Conservation (phyloP, 148 eudicot genomes). For the Spergularia bocconei region DNA sequence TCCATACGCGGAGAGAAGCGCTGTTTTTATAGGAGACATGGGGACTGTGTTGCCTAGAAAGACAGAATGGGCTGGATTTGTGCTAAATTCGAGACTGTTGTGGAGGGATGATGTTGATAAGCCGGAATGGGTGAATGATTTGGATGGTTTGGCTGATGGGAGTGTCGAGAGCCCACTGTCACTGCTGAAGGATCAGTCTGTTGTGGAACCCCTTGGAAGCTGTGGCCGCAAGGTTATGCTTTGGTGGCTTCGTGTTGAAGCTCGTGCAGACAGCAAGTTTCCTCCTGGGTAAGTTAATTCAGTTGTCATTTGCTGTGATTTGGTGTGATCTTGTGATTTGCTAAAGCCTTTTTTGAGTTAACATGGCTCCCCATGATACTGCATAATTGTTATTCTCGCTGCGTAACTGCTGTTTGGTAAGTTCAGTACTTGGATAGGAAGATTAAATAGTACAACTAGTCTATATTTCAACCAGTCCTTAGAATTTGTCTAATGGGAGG, state of each 20-base stretch:
- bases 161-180: slow-evolving; percentile 72
- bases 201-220: slow-evolving; percentile 88
- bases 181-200: slow-evolving; percentile 59
- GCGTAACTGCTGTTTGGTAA: no score
- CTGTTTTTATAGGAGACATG: slow-evolving; percentile 72
- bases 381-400: no score
- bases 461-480: no score
- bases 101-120: slow-evolving; percentile 69
- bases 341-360: background rate
- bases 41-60: slow-evolving; percentile 80
- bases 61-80: slow-evolving; percentile 95
- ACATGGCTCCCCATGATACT: background rate
- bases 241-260: slow-evolving; percentile 99
- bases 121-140: slow-evolving; percentile 79
- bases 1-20: slow-evolving; percentile 58
- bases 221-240: slow-evolving; percentile 93
- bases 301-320: slow-evolving; percentile 2
- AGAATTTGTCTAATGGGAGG: no score
- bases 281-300: slow-evolving; percentile 81
- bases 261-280: slow-evolving; percentile 92
- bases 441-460: no score
- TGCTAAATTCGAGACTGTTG: slow-evolving; percentile 79
- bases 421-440: no score
- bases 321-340: slow-evolving; percentile 15
- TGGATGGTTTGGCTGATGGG: slow-evolving; percentile 48